These are phyloP conservation scores for Falciphora oryzae DNA, from an alignment of 2,329 filamentous ascomycete genomes.

Conservation along the genomic window DNA sequence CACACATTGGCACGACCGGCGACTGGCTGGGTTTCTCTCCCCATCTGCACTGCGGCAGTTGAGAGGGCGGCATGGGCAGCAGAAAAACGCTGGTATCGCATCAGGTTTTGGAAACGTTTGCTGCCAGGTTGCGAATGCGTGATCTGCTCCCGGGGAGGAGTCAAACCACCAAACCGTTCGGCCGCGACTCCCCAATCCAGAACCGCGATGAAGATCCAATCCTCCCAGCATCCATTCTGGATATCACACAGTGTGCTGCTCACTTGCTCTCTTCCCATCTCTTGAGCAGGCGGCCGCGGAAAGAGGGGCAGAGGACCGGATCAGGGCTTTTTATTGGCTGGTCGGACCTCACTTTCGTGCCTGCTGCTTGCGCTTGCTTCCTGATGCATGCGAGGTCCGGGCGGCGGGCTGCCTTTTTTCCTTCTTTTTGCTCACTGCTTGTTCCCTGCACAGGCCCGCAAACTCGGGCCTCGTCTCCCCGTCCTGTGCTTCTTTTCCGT, in stretches of 20 bases:
- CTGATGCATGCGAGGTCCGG: too few species aligned
- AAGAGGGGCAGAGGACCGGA: not conserved
- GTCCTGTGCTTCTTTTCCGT: not conserved
- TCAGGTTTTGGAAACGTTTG: not conserved
- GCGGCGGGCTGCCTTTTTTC: not conserved
- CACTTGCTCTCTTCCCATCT: too few species aligned
- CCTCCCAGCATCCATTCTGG: not conserved
- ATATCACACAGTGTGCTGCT: not conserved
- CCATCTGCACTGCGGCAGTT: not conserved
- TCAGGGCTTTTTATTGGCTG: not conserved
- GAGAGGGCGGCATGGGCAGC: not conserved
- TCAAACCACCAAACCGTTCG: not conserved
- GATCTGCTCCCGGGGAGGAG: not conserved
- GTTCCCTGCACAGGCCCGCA: not conserved
- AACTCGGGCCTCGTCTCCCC: not conserved
- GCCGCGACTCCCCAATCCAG: not conserved
- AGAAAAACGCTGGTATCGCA: not conserved
- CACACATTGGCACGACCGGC: not conserved
- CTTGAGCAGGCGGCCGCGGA: not conserved
- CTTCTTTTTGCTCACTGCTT: not conserved
- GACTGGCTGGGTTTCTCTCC: not conserved
- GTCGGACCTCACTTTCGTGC: not conserved
- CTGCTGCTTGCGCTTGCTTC: not conserved
- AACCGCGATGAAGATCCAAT: not conserved
- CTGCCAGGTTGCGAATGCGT: not conserved